These are phyloP conservation scores for Dendrothele bispora DNA, from an alignment of 768 basidiomycete genomes.

Conservation along the genomic window DNA sequence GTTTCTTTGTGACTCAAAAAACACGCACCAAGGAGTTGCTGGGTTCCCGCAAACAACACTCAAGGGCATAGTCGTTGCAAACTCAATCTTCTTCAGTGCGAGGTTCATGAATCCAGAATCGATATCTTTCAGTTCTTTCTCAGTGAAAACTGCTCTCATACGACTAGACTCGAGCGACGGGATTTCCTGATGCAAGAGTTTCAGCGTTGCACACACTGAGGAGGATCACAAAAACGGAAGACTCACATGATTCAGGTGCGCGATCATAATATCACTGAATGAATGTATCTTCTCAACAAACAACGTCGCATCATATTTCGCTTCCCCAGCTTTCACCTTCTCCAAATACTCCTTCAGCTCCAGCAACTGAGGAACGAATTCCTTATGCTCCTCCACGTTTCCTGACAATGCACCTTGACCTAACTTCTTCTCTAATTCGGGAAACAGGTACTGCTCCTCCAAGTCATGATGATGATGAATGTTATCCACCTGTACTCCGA, in stretches of 20 bases:
- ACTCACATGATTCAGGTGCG: conserved; percentile 26
- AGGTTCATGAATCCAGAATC: conserved; percentile 18
- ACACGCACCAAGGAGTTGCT: conserved; percentile 21
- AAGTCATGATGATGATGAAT: conserved; percentile 30
- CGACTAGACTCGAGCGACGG: conserved; percentile 21
- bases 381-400: conserved; percentile 27
- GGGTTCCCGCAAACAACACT: conserved; percentile 20
- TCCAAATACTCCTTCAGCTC: conserved; percentile 36
- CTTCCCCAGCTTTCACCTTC: conserved; percentile 57
- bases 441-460: conserved; percentile 28
- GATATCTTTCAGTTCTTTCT: conserved; percentile 22
- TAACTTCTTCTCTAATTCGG: conserved; percentile 24
- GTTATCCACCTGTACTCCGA: neutral
- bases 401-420: conserved; percentile 18
- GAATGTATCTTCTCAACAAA: conserved; percentile 22
- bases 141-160: conserved; percentile 23
- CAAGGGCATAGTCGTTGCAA: conserved; percentile 23
- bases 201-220: too few relatives aligned
- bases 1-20: neutral
- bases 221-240: neutral
- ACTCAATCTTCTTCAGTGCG: conserved; percentile 18
- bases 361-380: conserved; percentile 24
- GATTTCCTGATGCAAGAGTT: conserved; percentile 20
- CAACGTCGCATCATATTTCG: conserved; percentile 44
- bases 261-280: conserved; percentile 25